phyloP scores from a whole-genome alignment of 2,329 filamentous ascomycete species.

The Madurella mycetomatis region DNA sequence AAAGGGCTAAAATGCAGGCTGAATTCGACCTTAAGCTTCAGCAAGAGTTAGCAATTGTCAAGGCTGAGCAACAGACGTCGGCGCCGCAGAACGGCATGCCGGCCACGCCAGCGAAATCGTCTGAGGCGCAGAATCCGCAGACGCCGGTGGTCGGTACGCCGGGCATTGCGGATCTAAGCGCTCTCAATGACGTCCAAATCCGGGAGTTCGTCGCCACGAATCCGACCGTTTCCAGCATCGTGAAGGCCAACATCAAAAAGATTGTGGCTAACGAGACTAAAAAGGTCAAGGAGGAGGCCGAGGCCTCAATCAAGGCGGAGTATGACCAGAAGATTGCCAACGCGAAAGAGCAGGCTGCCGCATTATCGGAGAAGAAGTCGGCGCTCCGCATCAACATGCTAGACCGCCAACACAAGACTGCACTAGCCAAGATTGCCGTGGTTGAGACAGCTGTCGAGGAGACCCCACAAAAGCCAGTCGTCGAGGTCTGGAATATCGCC shows the following conservation, averaged over 20 bases:
- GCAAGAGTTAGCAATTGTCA: constrained; percentile 60
- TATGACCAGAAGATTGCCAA: constrained; percentile 50
- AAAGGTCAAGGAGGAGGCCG: constrained; percentile 52
- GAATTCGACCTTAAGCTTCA: constrained; percentile 49
- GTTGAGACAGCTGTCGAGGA: constrained; percentile 79
- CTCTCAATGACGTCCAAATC: constrained; percentile 51
- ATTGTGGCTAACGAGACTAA: constrained; percentile 64
- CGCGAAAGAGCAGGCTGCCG: constrained; percentile 59
- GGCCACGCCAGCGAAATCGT: constrained; percentile 24
- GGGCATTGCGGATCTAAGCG: constrained; percentile 39
- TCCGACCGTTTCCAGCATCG: constrained; percentile 53
- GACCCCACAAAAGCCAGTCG: constrained; percentile 77
- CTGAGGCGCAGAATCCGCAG: constrained; percentile 28
- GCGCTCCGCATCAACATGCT: constrained; percentile 73
- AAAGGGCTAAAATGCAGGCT: constrained; percentile 48
- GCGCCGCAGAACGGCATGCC: constrained; percentile 26
- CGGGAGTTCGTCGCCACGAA: constrained; percentile 55
- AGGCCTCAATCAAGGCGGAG: constrained; percentile 43
- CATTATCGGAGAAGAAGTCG: constrained; percentile 71
- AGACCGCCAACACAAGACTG: constrained; percentile 61
- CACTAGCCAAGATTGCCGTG: constrained; percentile 68
- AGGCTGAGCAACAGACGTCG: constrained; percentile 45
- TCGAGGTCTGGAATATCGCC: constrained; percentile 80
- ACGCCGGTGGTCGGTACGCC: constrained; percentile 35
- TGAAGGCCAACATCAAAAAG: constrained; percentile 61